Evolutionary conservation across 306 rosid species (phyloP), one percentile per base, ranked within the genome.

Genomic region (Acacia acuminata): DNA sequence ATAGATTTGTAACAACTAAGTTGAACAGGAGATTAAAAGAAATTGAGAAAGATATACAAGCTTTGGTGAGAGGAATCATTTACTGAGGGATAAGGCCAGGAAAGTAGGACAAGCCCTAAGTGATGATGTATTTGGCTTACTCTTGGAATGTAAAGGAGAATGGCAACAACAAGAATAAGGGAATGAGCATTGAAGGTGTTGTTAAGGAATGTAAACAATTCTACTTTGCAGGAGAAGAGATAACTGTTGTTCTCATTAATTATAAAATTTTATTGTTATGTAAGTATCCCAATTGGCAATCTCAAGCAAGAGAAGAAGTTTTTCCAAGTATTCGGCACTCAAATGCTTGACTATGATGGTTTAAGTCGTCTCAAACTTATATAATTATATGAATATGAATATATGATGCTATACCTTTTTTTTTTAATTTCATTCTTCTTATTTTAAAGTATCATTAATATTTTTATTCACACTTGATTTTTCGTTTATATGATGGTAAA

Each of bases 211-310:
- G 85, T 5, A 87, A 82, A 73, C 15, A 80, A 4, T 87, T 87
- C 47, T 87, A 84, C 80, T 25, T 78, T 17, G 88, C 80, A 0
- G 90, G 90, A 5, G 88, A 87, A 70, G 90, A 82, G 43, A 82
- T 82, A 1, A 75, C 88, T 7, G 63, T 81, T 20, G 77, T 45
- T n/a, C 53, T 87, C 13, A 43, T 87, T 5, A 56, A 77, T 69
- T 87, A 88, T 88, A 82, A 77, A 8, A 34, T 87, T 30, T 32
- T 87, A 16, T 44, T 84, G 5, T 20, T 87, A 3, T 60, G 79
- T 1, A 40, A 48, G 61, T 45, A 60, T 63, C 78, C 48, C 20
- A 12, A 78, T 5, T 84, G 90, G 89, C 89, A 86, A 73, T 75
- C 71, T 11, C 25, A 58, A 40, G 90, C 84, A 17, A 84, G 87